phyloP scores from a whole-genome alignment of 2,329 filamentous ascomycete genomes.

The Ophiognomonia clavigignenti-juglandacearum region DNA sequence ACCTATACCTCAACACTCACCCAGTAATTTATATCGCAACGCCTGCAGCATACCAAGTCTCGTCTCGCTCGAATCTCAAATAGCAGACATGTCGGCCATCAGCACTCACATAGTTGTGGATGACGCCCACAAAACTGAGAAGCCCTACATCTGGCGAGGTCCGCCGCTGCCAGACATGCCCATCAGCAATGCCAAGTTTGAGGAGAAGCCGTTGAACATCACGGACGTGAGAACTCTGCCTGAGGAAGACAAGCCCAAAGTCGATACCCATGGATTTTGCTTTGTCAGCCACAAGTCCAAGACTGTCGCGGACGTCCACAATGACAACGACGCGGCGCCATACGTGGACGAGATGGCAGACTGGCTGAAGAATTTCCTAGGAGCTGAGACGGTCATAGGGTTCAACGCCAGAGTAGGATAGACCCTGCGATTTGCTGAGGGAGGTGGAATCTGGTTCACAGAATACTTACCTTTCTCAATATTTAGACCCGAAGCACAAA shows the following conservation, averaged over 20 bases:
- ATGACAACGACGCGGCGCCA: slow-evolving; percentile 1
- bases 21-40: too few relatives aligned
- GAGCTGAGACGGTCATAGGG: background rate
- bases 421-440: background rate
- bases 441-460: background rate
- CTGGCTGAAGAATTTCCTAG: background rate
- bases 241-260: slow-evolving; percentile 4
- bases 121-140: background rate
- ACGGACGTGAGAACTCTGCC: slow-evolving; percentile 2
- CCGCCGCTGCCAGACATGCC: background rate
- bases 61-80: too few relatives aligned
- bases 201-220: slow-evolving; percentile 3
- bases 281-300: slow-evolving; percentile 1
- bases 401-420: slow-evolving; percentile 5
- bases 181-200: slow-evolving; percentile 3
- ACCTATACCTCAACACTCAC: too few relatives aligned
- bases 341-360: slow-evolving; percentile 3
- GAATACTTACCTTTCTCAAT: background rate
- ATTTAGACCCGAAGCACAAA: slow-evolving; percentile 4
- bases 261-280: slow-evolving; percentile 1
- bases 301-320: background rate
- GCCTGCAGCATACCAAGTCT: too few relatives aligned
- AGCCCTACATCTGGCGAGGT: slow-evolving; percentile 1
- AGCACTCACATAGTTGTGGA: slow-evolving; percentile 1
- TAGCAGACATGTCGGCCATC: slow-evolving; percentile 11